Evolutionary conservation across 2,329 filamentous ascomycete genomes (phyloP).

Genomic region (Monosporascus sp.): DNA sequence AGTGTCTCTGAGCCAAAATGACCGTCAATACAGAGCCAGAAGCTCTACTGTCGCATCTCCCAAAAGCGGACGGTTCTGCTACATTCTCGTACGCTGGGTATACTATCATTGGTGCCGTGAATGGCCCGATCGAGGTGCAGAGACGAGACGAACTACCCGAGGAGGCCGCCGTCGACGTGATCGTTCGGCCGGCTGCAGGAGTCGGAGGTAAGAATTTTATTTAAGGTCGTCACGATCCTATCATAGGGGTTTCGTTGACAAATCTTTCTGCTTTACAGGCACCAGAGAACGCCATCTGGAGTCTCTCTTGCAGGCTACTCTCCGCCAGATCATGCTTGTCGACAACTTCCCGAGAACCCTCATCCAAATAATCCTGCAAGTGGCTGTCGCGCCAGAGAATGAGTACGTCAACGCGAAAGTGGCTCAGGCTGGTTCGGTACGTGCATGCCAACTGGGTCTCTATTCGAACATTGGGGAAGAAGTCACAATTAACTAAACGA

Average conservation of each 20-base stretch:
- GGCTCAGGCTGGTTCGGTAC: conserved; percentile 55
- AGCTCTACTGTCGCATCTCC: conserved; percentile 53
- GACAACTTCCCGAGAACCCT: conserved; percentile 71
- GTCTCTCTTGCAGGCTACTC: conserved; percentile 63
- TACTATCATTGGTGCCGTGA: conserved; percentile 78
- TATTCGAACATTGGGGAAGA: neutral
- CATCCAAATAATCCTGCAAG: conserved; percentile 77
- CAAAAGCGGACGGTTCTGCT: conserved; percentile 74
- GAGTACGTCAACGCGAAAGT: conserved; percentile 58
- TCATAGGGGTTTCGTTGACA: conserved; percentile 14
- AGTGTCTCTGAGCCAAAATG: conserved; percentile 30
- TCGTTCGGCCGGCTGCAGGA: conserved; percentile 79
- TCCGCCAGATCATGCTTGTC: conserved; percentile 69
- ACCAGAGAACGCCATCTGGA: conserved; percentile 80
- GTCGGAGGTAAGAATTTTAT: conserved; percentile 60
- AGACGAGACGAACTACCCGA: conserved; percentile 87
- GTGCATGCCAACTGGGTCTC: conserved; percentile 17
- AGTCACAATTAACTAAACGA: conserved; percentile 15
- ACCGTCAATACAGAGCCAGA: conserved; percentile 41
- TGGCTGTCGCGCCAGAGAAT: conserved; percentile 64
- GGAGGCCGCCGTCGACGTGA: conserved; percentile 84
- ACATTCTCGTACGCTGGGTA: conserved; percentile 72
- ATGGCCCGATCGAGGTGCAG: conserved; percentile 86
- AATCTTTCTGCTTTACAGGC: conserved; percentile 35
- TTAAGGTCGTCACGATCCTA: conserved; percentile 2